Base-by-base conservation (phyloP, 345 rosid species). In the Ceriops decandra region DNA sequence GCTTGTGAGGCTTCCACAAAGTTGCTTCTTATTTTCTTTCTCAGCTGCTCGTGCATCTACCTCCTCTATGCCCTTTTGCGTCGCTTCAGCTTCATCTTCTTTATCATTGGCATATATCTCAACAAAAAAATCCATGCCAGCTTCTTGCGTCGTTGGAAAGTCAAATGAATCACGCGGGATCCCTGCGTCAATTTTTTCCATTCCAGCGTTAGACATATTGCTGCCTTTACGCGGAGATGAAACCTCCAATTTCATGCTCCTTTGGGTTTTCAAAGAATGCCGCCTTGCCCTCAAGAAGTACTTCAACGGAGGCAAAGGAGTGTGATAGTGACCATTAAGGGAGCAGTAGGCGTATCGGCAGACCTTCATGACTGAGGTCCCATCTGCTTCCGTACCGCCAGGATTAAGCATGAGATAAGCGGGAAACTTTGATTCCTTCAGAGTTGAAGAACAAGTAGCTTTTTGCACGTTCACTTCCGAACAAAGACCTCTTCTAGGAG, bases 331-430 rank as follows among this genome's bases (percentile, higher is more conserved):
- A 27, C 96, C 96, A 31, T 95, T 95, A 27, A 95, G 95, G 60
- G 99, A 95, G 72, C 99, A 95, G 71, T 88, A 90, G 22, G 79
- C 80, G 68, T 88, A 90, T 16, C 95, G 87, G 57, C 99, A 95
- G 26, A 95, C 96, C 88, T 81, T 88, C 73, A 74, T 63, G 38
- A 71, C 80, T 7, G 99, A 95, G 72, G 95, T 88, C 52, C 99
- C 97, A 62, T 88, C 79, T 20, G 85, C 85, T 69, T 84, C 84
- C 2, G 83, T 84, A 6, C 78, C 93, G 0, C 88, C 97, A 16
- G 85, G 89, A 62, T 74, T 85, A 72, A 91, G 90, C 86, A 33
- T 74, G 67, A 95, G 84, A 80, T 84, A 88, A 35, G 79, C 58
- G 1, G 96, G 95, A 65, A 88, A 88, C 69, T 95, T 91, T 0